Conservation (phyloP, 148 eudicot species). For the Linanthus parryae region DNA sequence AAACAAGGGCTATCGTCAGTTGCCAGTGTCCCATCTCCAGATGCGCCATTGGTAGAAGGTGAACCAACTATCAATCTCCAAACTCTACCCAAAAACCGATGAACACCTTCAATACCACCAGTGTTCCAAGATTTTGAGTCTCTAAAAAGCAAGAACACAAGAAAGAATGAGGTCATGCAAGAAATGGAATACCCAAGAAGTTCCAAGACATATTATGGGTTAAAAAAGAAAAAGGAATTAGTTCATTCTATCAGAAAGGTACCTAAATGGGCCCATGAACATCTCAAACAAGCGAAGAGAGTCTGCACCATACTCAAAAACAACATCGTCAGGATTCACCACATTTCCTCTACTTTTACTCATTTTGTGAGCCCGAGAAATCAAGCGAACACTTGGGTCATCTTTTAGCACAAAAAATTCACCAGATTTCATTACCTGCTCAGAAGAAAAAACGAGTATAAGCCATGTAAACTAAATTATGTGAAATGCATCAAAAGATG, state of each 20-base stretch:
- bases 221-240: not conserved
- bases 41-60: constrained; percentile 65
- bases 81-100: constrained; percentile 85
- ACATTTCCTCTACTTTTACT: constrained; percentile 98
- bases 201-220: not conserved
- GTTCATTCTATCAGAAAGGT: constrained; percentile 9
- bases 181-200: not conserved
- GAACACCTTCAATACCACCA: constrained; percentile 96
- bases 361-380: constrained; percentile 91
- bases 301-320: constrained; percentile 90
- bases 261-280: constrained; percentile 99
- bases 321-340: constrained; percentile 96
- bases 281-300: constrained; percentile 96
- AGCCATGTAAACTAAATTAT: not conserved
- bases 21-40: constrained; percentile 52
- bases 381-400: constrained; percentile 55
- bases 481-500: constrained; percentile 5
- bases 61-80: constrained; percentile 92
- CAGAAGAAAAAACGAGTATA: not conserved
- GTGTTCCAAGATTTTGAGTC: constrained; percentile 95
- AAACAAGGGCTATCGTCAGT: constrained; percentile 56
- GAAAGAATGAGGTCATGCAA: constrained; percentile 4
- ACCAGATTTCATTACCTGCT: constrained; percentile 79
- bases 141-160: constrained; percentile 33
- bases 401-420: constrained; percentile 87